These are phyloP conservation scores for Amanita rubescens DNA, from an alignment of 768 basidiomycete species.

Conservation along the genomic window DNA sequence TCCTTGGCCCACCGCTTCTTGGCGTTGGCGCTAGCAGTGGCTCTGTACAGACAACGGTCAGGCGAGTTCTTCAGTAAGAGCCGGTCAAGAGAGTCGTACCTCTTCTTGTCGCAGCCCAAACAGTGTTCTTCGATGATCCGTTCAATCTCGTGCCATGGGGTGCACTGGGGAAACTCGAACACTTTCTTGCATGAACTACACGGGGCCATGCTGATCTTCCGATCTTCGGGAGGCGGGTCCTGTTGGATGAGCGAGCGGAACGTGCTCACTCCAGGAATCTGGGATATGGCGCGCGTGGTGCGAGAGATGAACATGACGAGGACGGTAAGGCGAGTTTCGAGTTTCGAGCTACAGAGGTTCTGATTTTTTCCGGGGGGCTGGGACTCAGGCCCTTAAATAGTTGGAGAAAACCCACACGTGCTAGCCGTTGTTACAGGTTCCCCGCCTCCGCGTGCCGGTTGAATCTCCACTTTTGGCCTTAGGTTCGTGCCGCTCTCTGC, in stretches of 20 bases:
- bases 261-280: slow-evolving; percentile 1
- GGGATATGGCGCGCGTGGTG: neutral
- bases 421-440: neutral
- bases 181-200: neutral
- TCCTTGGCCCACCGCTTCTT: slow-evolving; percentile 1
- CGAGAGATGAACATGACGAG: slow-evolving; percentile 1
- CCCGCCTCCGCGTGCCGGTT: neutral
- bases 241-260: neutral
- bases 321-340: neutral
- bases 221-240: neutral
- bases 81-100: neutral
- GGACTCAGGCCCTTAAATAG: neutral
- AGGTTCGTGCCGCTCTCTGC: neutral
- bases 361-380: neutral
- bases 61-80: neutral
- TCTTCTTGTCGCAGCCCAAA: neutral
- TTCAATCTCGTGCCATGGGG: neutral
- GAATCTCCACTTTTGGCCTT: neutral
- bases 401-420: neutral
- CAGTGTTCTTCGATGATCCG: neutral
- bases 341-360: neutral
- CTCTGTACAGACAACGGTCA: neutral
- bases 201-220: neutral
- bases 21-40: neutral
- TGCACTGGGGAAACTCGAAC: neutral